Evolutionary conservation across 129 eudicot species (phyloP).

Genomic region (Artemisia annua): DNA sequence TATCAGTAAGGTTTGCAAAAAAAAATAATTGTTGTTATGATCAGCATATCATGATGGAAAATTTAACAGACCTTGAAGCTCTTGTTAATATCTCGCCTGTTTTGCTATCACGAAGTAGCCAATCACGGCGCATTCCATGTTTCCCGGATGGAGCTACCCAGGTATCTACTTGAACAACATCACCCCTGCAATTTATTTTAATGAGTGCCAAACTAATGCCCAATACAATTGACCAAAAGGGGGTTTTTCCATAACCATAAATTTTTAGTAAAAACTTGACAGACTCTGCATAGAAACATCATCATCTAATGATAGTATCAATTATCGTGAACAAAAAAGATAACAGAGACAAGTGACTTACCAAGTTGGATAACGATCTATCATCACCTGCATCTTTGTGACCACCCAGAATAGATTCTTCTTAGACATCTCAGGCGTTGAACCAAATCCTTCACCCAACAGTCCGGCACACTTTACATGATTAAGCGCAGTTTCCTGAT

Average conservation of each 20-base stretch:
- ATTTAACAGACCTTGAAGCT: conserved; percentile 75
- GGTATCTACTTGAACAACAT: conserved; percentile 94
- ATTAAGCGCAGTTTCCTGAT: conserved; percentile 95
- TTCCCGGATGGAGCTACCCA: conserved; percentile 96
- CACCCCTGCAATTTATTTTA: conserved; percentile 67
- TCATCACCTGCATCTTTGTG: conserved; percentile 82
- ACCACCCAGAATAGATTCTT: conserved; percentile 89
- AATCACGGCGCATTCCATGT: conserved; percentile 93
- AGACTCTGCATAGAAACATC: too few species aligned
- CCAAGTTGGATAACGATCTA: conserved; percentile 98
- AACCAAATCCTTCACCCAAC: conserved; percentile 85
- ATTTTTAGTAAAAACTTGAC: not conserved
- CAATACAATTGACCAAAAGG: conserved; percentile 1
- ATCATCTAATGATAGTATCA: too few species aligned
- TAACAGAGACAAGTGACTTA: conserved; percentile 20
- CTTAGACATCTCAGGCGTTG: conserved; percentile 94
- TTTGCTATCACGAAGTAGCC: conserved; percentile 79
- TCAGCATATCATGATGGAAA: not conserved
- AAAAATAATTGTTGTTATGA: not conserved
- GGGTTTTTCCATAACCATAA: not conserved
- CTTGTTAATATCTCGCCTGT: conserved; percentile 76
- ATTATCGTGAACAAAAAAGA: too few species aligned
- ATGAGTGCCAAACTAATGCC: not conserved
- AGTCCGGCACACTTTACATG: conserved; percentile 86
- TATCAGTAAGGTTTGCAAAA: too few species aligned